These are phyloP conservation scores for Neurospora sp. DNA, from an alignment of 495 filamentous ascomycete genomes.

Conservation along the genomic window DNA sequence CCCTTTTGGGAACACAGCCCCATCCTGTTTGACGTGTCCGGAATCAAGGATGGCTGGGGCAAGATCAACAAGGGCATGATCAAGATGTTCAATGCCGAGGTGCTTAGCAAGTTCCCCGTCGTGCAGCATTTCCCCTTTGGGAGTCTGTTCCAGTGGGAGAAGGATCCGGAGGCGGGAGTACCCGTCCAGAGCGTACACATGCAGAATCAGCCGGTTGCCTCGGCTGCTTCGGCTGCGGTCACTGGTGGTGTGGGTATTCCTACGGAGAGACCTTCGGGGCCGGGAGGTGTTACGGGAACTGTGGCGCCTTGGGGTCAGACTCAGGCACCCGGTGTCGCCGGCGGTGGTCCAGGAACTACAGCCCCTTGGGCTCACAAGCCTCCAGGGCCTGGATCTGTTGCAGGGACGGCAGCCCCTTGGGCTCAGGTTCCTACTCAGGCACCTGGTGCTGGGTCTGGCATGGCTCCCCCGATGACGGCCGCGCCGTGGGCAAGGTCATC, in stretches of 20 bases:
- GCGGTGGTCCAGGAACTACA: background rate
- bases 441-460: conserved; percentile 8
- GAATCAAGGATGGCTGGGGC: conserved; percentile 82
- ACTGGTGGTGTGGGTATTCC: background rate
- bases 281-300: conserved; percentile 15
- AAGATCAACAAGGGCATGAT: conserved; percentile 99
- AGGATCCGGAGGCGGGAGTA: conserved; percentile 49
- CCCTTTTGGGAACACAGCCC: conserved; percentile 99
- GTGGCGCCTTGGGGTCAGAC: conserved; percentile 32
- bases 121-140: conserved; percentile 97
- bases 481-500: conserved; percentile 10
- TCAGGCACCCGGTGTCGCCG: background rate
- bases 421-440: conserved; percentile 18
- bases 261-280: background rate
- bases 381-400: background rate
- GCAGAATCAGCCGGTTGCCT: conserved; percentile 41
- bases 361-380: background rate
- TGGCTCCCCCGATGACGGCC: conserved; percentile 13
- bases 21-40: conserved; percentile 89
- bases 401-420: conserved; percentile 32
- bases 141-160: conserved; percentile 73
- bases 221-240: conserved; percentile 8
- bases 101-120: conserved; percentile 87
- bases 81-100: conserved; percentile 94
- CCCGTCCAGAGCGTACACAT: conserved; percentile 44